A percentile compares a stretch with the other conserved stretches of the same genome.
These are phyloP conservation scores for Pseudogymnoascus sp. DNA, from an alignment of 2,329 filamentous ascomycete genomes.

Conservation along the genomic window DNA sequence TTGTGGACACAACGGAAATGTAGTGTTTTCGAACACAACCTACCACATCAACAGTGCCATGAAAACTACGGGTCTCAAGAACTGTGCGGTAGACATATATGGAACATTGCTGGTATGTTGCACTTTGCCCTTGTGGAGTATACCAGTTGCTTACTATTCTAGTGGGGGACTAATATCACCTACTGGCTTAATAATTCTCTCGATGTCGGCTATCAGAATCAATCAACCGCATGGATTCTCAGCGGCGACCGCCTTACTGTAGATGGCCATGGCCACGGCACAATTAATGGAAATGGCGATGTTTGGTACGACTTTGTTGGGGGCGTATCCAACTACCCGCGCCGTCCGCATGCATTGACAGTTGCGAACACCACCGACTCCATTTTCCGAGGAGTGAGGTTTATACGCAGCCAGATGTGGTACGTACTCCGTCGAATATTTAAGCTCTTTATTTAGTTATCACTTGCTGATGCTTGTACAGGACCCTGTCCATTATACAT, in stretches of 20 bases:
- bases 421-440: constrained; percentile 15
- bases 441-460: too few species aligned
- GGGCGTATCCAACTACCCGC: constrained; percentile 37
- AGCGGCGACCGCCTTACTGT: constrained; percentile 44
- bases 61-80: constrained; percentile 35
- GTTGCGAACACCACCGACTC: constrained; percentile 42
- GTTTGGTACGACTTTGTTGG: constrained; percentile 48
- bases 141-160: not conserved
- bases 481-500: constrained; percentile 45
- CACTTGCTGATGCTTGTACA: not conserved
- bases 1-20: constrained; percentile 33
- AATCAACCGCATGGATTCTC: constrained; percentile 45
- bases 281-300: constrained; percentile 51
- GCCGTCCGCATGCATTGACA: constrained; percentile 45
- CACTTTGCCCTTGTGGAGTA: too few species aligned
- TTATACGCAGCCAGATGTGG: constrained; percentile 54
- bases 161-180: constrained; percentile 38
- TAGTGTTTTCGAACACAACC: constrained; percentile 35
- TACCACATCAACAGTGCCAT: constrained; percentile 38
- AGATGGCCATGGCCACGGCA: constrained; percentile 43
- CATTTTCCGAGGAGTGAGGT: constrained; percentile 39
- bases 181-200: constrained; percentile 47
- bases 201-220: constrained; percentile 46
- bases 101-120: constrained; percentile 7
- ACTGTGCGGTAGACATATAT: constrained; percentile 35